Conservation (phyloP, 2,329 filamentous ascomycete species). For the Aureobasidium leucospermi region DNA sequence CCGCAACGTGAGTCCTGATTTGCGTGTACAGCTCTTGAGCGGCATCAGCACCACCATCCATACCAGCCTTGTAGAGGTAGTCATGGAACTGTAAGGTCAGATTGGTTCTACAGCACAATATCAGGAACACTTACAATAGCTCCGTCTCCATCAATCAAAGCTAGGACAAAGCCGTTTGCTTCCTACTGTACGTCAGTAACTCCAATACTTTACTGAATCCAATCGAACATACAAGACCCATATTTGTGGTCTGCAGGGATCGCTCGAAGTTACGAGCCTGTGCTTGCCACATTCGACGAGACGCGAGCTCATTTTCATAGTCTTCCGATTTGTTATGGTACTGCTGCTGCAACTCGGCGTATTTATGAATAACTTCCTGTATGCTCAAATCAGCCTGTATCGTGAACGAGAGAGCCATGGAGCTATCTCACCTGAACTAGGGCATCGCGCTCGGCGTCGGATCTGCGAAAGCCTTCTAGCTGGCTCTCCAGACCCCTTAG, state of each 20-base stretch:
- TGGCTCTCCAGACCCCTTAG: background rate
- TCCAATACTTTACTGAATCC: background rate
- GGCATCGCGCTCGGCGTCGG: conserved; percentile 26
- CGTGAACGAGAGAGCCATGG: background rate
- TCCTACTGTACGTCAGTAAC: conserved; percentile 16
- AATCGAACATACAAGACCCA: background rate
- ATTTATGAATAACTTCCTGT: conserved; percentile 25
- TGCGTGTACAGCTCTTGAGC: conserved; percentile 36
- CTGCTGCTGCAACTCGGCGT: conserved; percentile 26
- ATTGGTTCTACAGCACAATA: background rate
- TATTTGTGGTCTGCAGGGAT: background rate
- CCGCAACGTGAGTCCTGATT: conserved; percentile 35
- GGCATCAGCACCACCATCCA: conserved; percentile 40
- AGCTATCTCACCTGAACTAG: conserved; percentile 17
- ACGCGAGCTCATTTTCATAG: conserved; percentile 30
- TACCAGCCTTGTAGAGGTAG: conserved; percentile 30
- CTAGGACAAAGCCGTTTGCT: conserved; percentile 38
- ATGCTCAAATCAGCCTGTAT: background rate
- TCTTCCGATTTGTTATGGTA: conserved; percentile 29
- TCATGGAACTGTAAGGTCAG: conserved; percentile 34
- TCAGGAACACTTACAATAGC: conserved; percentile 32
- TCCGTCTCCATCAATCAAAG: conserved; percentile 44
- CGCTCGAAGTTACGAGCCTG: conserved; percentile 18
- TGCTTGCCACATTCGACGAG: conserved; percentile 28
- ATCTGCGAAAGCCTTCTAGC: conserved; percentile 27